These are phyloP conservation scores for Protomyces arabidopsidicola DNA, from an alignment of 1,139 yeast genomes.

Conservation along the genomic window DNA sequence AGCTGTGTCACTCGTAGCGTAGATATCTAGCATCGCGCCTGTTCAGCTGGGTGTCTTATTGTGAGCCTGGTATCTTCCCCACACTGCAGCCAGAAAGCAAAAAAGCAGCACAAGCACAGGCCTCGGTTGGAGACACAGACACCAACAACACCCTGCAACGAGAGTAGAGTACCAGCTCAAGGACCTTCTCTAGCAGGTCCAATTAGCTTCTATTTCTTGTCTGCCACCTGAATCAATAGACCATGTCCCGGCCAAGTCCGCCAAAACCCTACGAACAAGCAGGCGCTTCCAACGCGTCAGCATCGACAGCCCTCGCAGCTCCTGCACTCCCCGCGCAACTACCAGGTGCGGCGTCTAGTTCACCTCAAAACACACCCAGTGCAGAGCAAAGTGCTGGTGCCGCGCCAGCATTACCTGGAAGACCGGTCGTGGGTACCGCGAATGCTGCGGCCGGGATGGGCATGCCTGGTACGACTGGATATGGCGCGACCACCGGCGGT, in stretches of 20 bases:
- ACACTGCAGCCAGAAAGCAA: too few relatives aligned
- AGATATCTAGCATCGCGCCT: background rate
- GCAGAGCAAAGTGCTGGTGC: background rate
- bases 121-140: too few relatives aligned
- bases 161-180: too few relatives aligned
- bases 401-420: constrained; percentile 16
- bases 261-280: constrained; percentile 21
- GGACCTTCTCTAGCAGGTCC: too few relatives aligned
- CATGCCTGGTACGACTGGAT: background rate
- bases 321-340: constrained; percentile 4
- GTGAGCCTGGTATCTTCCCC: too few relatives aligned
- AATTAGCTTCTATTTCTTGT: too few relatives aligned
- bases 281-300: constrained; percentile 11
- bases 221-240: background rate
- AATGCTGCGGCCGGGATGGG: background rate
- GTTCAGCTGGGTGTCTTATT: too few relatives aligned
- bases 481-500: background rate
- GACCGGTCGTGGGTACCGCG: background rate
- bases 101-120: too few relatives aligned
- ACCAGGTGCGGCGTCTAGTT: background rate
- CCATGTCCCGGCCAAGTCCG: constrained; percentile 20
- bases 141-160: too few relatives aligned
- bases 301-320: constrained; percentile 12
- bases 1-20: background rate
- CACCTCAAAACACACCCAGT: background rate